phyloP scores from a whole-genome alignment of 2,329 filamentous ascomycete species.

The Ophiostoma piceae region DNA sequence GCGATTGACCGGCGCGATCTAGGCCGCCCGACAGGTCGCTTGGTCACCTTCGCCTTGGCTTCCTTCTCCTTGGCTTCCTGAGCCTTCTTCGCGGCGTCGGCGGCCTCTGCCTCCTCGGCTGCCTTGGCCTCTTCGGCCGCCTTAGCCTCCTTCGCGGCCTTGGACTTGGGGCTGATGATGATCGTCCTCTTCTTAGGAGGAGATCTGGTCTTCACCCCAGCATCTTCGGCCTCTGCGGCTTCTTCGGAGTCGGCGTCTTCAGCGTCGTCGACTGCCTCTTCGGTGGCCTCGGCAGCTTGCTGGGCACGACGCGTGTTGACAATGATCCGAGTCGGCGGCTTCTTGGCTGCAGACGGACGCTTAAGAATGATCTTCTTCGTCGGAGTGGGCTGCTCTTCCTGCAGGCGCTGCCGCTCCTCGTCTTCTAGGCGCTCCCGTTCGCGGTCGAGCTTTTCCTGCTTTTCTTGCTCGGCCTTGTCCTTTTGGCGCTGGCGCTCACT shows the following conservation, averaged over 20 bases:
- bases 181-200: conserved; percentile 17
- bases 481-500: not conserved
- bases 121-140: not conserved
- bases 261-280: not conserved
- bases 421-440: conserved; percentile 4
- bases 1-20: conserved; percentile 22
- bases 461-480: not conserved
- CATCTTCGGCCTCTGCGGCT: not conserved
- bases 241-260: not conserved
- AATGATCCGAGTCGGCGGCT: conserved; percentile 26
- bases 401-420: conserved; percentile 24
- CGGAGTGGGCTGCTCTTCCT: conserved; percentile 20
- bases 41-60: conserved; percentile 5
- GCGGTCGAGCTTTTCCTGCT: not conserved
- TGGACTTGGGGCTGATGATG: conserved; percentile 16
- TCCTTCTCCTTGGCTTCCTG: not conserved
- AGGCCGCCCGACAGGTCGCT: conserved; percentile 24
- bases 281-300: conserved; percentile 26
- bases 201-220: not conserved
- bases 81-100: not conserved
- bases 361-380: conserved; percentile 46
- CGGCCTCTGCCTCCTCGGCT: not conserved
- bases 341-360: conserved; percentile 32
- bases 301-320: conserved; percentile 26
- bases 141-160: not conserved